These are phyloP conservation scores for Phaeosphaeria sp. DNA, from an alignment of 2,329 filamentous ascomycete species.

Conservation along the genomic window DNA sequence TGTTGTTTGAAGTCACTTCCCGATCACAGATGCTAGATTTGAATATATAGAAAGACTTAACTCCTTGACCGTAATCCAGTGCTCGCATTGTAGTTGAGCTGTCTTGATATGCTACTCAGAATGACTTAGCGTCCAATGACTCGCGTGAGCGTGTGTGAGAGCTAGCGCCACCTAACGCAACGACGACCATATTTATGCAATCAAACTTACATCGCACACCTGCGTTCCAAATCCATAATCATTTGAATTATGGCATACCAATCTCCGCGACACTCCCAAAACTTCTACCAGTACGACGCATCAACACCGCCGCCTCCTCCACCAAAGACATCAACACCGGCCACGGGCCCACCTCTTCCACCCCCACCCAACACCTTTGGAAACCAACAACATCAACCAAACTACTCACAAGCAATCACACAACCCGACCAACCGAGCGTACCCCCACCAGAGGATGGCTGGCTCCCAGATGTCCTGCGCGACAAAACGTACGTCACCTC, in stretches of 20 bases:
- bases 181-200: not conserved
- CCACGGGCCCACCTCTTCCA: slow-evolving; percentile 53
- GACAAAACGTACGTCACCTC: slow-evolving; percentile 75
- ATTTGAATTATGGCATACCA: slow-evolving; percentile 44
- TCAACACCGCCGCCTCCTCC: slow-evolving; percentile 58
- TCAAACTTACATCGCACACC: not conserved
- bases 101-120: not conserved
- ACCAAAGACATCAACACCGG: slow-evolving; percentile 51
- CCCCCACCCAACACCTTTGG: slow-evolving; percentile 48
- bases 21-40: not conserved
- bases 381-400: slow-evolving; percentile 21
- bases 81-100: not conserved
- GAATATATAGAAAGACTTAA: not conserved
- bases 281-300: slow-evolving; percentile 50
- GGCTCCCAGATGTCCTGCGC: slow-evolving; percentile 77
- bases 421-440: slow-evolving; percentile 25
- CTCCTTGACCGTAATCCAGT: not conserved
- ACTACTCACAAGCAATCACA: slow-evolving; percentile 22
- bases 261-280: slow-evolving; percentile 47
- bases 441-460: slow-evolving; percentile 63
- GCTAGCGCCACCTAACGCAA: not conserved
- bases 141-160: no score
- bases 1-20: no score
- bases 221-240: not conserved
- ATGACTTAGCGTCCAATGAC: not conserved